These are phyloP conservation scores for Tylopilus felleus DNA, from an alignment of 768 basidiomycete species.

Conservation along the genomic window DNA sequence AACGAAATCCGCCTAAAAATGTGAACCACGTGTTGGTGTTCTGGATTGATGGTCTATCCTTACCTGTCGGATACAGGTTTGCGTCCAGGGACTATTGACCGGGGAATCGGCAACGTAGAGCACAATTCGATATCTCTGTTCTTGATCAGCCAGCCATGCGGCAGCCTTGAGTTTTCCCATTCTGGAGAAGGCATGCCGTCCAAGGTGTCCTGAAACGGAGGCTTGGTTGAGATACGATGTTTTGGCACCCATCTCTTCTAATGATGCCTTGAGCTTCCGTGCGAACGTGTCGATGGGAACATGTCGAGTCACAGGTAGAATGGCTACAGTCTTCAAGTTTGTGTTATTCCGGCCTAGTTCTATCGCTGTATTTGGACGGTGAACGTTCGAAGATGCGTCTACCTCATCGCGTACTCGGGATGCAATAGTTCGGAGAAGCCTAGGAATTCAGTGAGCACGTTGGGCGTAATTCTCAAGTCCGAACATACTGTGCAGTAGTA, in stretches of 20 bases:
- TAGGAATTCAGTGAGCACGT: constrained; percentile 25
- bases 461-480: neutral
- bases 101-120: constrained; percentile 96
- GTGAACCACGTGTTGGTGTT: constrained; percentile 9
- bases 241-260: constrained; percentile 91
- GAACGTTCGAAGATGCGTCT: constrained; percentile 53
- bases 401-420: constrained; percentile 85
- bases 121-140: constrained; percentile 89
- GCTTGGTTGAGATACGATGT: constrained; percentile 94
- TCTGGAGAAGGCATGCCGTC: constrained; percentile 89
- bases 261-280: constrained; percentile 78
- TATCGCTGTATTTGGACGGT: constrained; percentile 47
- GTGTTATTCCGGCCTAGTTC: constrained; percentile 76
- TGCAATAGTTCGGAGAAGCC: constrained; percentile 85
- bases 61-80: constrained; percentile 95
- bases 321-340: constrained; percentile 92
- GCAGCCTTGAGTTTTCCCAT: constrained; percentile 97
- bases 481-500: constrained; percentile 74
- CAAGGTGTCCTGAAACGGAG: constrained; percentile 86
- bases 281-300: constrained; percentile 91
- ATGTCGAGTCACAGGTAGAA: constrained; percentile 81
- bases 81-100: constrained; percentile 94
- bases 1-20: constrained; percentile 77
- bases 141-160: constrained; percentile 90
- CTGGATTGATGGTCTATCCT: constrained; percentile 12